Evolutionary conservation across 1,139 yeast genomes (phyloP).

Genomic region (Debaryomyces coudertii): DNA sequence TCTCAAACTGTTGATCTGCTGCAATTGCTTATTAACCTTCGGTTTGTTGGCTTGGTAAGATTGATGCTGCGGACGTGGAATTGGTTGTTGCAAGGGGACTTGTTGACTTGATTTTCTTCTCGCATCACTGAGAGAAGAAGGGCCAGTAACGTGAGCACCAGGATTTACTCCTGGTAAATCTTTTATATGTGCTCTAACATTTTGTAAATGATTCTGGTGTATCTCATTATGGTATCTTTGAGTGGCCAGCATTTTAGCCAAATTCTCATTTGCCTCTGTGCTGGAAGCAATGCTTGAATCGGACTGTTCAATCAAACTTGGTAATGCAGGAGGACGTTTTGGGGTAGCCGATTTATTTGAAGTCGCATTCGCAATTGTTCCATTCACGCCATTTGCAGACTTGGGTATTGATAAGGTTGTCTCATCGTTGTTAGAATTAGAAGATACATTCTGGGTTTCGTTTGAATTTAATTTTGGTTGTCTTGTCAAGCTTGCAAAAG

Average conservation of each 20-base stretch:
- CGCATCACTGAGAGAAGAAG: conserved; percentile 25
- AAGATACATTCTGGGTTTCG: not conserved
- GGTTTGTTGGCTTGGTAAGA: conserved; percentile 7
- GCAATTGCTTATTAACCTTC: conserved; percentile 28
- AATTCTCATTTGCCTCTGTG: not conserved
- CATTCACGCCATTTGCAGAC: not conserved
- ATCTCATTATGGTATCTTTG: conserved; percentile 19
- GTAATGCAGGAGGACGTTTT: conserved; percentile 3
- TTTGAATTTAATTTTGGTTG: conserved; percentile 35
- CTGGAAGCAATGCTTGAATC: not conserved
- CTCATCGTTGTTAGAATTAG: not conserved
- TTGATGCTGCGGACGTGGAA: conserved; percentile 10
- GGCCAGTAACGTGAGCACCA: conserved; percentile 23
- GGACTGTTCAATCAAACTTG: conserved; percentile 1
- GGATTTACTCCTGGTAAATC: conserved; percentile 12
- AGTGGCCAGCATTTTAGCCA: not conserved
- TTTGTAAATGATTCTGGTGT: conserved; percentile 17
- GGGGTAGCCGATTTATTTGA: not conserved
- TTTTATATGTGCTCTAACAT: conserved; percentile 12
- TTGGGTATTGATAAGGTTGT: not conserved
- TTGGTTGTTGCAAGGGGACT: conserved; percentile 4
- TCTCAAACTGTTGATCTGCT: conserved; percentile 71
- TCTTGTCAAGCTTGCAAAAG: conserved; percentile 51
- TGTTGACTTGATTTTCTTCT: conserved; percentile 17
- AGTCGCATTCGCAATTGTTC: not conserved